A percentile compares a stretch with the other conserved stretches of the same genome.
Conservation (phyloP, 208 protist genomes). For the Acanthamoeba comandoni region DNA sequence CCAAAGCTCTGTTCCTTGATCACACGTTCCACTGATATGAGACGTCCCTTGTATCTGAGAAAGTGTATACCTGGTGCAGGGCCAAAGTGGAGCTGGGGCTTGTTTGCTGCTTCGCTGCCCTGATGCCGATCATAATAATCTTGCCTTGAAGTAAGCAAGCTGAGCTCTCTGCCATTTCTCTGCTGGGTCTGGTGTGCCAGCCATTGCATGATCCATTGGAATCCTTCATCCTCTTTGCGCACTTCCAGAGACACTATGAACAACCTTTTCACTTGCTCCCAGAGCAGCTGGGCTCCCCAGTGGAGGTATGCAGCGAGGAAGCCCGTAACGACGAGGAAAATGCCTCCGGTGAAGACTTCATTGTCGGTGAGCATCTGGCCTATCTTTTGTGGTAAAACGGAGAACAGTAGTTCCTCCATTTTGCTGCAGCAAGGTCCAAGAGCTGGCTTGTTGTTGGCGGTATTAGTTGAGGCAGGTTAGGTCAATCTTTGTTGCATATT, state of each 20-base stretch:
- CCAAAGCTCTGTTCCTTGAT: neutral
- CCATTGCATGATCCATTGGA: slow-evolving; percentile 25
- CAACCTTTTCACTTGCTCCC: neutral
- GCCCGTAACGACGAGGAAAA: neutral
- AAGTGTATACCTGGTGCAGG: neutral
- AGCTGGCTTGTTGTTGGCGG: too few species aligned
- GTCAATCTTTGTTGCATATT: too few species aligned
- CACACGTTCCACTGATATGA: neutral
- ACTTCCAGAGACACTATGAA: slow-evolving; percentile 25
- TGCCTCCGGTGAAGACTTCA: neutral
- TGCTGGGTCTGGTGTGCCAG: neutral
- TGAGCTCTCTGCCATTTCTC: neutral
- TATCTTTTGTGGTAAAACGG: too few species aligned
- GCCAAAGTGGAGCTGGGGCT: slow-evolving; percentile 12
- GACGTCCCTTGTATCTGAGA: neutral
- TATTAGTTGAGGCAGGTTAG: too few species aligned
- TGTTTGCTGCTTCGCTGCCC: slow-evolving; percentile 1
- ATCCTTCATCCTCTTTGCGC: slow-evolving; percentile 11
- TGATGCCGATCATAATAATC: neutral
- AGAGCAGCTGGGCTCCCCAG: neutral
- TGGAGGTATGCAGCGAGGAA: neutral
- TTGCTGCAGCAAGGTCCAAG: too few species aligned
- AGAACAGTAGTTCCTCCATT: too few species aligned
- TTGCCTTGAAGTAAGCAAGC: neutral
- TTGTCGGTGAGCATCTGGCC: neutral